phyloP scores from a whole-genome alignment of 495 filamentous ascomycete genomes.

The Penicillium crystallinum region DNA sequence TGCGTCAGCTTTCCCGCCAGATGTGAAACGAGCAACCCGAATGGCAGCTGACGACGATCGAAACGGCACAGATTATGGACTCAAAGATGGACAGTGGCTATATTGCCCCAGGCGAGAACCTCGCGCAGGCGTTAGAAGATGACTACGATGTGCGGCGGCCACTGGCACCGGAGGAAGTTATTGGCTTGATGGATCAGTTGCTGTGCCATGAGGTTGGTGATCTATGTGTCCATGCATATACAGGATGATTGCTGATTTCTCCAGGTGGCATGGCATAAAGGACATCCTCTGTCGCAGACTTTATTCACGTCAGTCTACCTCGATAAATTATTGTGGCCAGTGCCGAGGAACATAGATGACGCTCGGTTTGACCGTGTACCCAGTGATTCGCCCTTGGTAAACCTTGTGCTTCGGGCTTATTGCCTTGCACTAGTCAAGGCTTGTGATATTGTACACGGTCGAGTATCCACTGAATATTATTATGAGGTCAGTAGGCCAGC shows the following conservation, averaged over 20 bases:
- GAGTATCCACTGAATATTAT: constrained; percentile 71
- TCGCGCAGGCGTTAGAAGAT: constrained; percentile 58
- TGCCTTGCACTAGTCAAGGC: constrained; percentile 79
- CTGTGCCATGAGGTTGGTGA: constrained; percentile 74
- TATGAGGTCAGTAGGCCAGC: constrained; percentile 65
- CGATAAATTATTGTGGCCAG: constrained; percentile 71
- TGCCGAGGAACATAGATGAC: constrained; percentile 60
- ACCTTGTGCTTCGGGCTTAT: constrained; percentile 74
- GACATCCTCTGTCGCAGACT: constrained; percentile 89
- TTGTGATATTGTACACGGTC: constrained; percentile 72
- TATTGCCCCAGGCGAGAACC: constrained; percentile 64
- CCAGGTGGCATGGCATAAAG: constrained; percentile 95
- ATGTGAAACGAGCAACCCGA: constrained; percentile 3
- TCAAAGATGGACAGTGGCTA: constrained; percentile 97
- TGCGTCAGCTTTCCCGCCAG: constrained; percentile 36
- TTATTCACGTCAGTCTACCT: constrained; percentile 93
- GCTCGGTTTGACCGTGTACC: constrained; percentile 57
- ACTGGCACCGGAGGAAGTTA: constrained; percentile 69
- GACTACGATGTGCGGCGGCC: constrained; percentile 72
- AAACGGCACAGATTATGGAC: constrained; percentile 77
- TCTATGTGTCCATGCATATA: neutral
- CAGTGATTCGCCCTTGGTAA: constrained; percentile 46
- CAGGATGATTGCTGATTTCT: constrained; percentile 18
- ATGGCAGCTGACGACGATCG: constrained; percentile 10
- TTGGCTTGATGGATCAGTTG: constrained; percentile 93